These are phyloP conservation scores for Cladosporium sp. DNA, from an alignment of 2,329 filamentous ascomycete species.

Conservation along the genomic window DNA sequence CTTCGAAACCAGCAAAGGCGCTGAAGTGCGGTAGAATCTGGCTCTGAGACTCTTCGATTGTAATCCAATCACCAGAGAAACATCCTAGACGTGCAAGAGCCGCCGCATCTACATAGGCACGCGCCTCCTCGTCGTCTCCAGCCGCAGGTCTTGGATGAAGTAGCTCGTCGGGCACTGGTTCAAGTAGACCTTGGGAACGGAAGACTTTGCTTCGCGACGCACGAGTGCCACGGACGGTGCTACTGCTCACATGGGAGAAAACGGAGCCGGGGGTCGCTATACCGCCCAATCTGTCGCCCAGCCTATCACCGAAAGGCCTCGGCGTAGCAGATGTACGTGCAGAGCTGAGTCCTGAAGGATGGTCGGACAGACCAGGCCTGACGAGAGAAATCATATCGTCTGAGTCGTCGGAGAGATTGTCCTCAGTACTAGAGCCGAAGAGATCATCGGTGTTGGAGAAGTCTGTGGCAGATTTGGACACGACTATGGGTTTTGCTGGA, in stretches of 20 bases:
- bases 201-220: slow-evolving; percentile 70
- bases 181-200: slow-evolving; percentile 73
- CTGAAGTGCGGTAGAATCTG: slow-evolving; percentile 65
- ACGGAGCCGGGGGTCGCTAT: slow-evolving; percentile 81
- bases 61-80: slow-evolving; percentile 97
- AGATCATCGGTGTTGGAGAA: slow-evolving; percentile 47
- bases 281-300: slow-evolving; percentile 67
- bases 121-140: slow-evolving; percentile 81
- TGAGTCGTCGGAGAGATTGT: slow-evolving; percentile 86
- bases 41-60: slow-evolving; percentile 72
- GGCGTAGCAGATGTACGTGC: slow-evolving; percentile 78
- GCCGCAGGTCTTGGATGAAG: slow-evolving; percentile 77
- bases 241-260: slow-evolving; percentile 81
- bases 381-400: slow-evolving; percentile 91
- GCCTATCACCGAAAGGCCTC: slow-evolving; percentile 64
- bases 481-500: slow-evolving; percentile 35
- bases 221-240: slow-evolving; percentile 68
- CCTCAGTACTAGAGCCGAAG: slow-evolving; percentile 60
- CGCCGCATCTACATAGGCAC: slow-evolving; percentile 85
- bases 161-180: slow-evolving; percentile 68
- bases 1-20: slow-evolving; percentile 63
- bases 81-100: slow-evolving; percentile 86
- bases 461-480: slow-evolving; percentile 33
- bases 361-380: slow-evolving; percentile 72
- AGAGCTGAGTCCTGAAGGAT: slow-evolving; percentile 73